These are phyloP conservation scores for Plasmodium coatneyi DNA, from an alignment of 169 alveolate species.

Conservation along the genomic window DNA sequence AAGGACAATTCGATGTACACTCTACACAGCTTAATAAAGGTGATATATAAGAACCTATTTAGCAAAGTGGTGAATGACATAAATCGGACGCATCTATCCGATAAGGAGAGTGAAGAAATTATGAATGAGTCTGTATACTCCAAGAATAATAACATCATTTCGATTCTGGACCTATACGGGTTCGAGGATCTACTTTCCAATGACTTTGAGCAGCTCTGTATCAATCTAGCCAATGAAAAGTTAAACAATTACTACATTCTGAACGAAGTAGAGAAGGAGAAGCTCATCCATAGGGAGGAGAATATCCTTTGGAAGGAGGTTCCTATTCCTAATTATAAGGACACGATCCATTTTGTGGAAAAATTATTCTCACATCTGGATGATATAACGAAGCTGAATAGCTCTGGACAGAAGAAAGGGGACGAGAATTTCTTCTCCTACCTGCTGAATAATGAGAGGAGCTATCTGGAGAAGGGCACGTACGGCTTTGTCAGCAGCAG, in stretches of 20 bases:
- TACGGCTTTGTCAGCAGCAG: slow-evolving; percentile 38
- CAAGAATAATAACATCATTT: slow-evolving; percentile 85
- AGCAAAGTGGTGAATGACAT: slow-evolving; percentile 39
- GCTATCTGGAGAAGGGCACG: slow-evolving; percentile 7
- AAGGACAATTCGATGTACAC: slow-evolving; percentile 23
- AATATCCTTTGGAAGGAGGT: slow-evolving; percentile 83
- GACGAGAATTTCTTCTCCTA: slow-evolving; percentile 46
- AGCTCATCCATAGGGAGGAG: slow-evolving; percentile 87
- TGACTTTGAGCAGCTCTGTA: slow-evolving; percentile 97
- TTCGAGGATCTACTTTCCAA: slow-evolving; percentile 97
- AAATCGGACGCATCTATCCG: slow-evolving; percentile 34
- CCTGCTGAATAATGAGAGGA: slow-evolving; percentile 30
- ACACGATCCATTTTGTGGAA: slow-evolving; percentile 42
- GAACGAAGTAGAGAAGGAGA: slow-evolving; percentile 91
- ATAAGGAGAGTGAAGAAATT: slow-evolving; percentile 28
- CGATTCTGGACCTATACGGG: slow-evolving; percentile 98
- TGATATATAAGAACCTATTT: slow-evolving; percentile 51
- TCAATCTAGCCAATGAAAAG: slow-evolving; percentile 98
- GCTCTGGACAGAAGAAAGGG: slow-evolving; percentile 41
- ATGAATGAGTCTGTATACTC: slow-evolving; percentile 9
- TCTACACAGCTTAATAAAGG: slow-evolving; percentile 42
- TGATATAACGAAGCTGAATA: slow-evolving; percentile 56
- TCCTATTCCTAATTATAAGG: slow-evolving; percentile 33
- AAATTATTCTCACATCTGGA: slow-evolving; percentile 18
- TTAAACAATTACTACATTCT: slow-evolving; percentile 89